Percentiles rank a stretch among this genome's conserved stretches.
Evolutionary conservation across 176 grass and related monocot species (phyloP).

Genomic region (Zea mays): DNA sequence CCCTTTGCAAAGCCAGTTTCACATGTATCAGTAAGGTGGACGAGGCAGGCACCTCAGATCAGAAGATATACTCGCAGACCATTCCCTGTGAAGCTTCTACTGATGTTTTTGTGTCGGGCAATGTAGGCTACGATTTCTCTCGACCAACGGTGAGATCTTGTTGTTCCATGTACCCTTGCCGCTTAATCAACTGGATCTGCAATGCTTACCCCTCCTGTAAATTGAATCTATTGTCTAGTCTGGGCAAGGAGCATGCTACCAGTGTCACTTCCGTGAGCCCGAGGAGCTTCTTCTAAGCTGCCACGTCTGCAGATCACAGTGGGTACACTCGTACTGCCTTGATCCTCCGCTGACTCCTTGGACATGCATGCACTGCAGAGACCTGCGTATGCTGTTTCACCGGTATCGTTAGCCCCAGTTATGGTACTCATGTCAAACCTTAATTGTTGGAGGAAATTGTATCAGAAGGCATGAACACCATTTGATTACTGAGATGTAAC

Average conservation of each 20-base stretch:
- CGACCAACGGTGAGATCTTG: constrained; percentile 48
- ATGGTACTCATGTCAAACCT: neutral
- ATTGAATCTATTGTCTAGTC: constrained; percentile 32
- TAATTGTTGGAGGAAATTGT: neutral
- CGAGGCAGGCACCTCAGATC: constrained; percentile 61
- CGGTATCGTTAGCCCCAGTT: constrained; percentile 43
- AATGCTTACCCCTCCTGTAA: constrained; percentile 21
- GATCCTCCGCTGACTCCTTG: constrained; percentile 64
- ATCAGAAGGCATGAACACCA: neutral
- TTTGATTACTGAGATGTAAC: too few relatives aligned
- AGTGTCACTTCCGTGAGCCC: constrained; percentile 64
- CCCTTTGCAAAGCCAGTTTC: constrained; percentile 79
- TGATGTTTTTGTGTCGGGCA: constrained; percentile 26
- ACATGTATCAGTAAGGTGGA: constrained; percentile 70
- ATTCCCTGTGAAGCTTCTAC: constrained; percentile 56
- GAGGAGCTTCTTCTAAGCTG: constrained; percentile 79
- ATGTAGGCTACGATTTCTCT: constrained; percentile 23
- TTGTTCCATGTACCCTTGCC: neutral
- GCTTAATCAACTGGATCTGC: neutral
- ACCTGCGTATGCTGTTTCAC: constrained; percentile 60
- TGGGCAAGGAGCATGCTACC: constrained; percentile 49
- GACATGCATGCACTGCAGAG: constrained; percentile 78
- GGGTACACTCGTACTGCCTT: constrained; percentile 88
- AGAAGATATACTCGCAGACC: constrained; percentile 95
- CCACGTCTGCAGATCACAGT: constrained; percentile 59